A percentile compares a stretch with the other conserved stretches of the same genome.
Conservation (phyloP, 1,139 yeast genomes). For the Pichia inconspicua region DNA sequence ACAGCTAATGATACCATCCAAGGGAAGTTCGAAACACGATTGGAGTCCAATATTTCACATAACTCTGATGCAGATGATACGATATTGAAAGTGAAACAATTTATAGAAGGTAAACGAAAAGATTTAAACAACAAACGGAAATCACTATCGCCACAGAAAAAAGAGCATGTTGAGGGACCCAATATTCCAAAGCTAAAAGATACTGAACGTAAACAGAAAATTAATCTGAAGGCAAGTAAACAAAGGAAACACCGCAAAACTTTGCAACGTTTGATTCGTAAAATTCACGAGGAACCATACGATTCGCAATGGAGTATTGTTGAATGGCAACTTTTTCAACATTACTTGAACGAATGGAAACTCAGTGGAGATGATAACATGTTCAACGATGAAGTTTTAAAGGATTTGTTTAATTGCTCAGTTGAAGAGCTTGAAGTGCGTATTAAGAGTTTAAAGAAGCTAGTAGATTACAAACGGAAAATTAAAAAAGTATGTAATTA, state of each 20-base stretch:
- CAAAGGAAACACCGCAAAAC: slow-evolving; percentile 1
- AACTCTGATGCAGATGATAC: slow-evolving; percentile 8
- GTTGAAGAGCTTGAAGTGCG: slow-evolving; percentile 20
- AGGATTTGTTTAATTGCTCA: slow-evolving; percentile 19
- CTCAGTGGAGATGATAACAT: slow-evolving; percentile 15
- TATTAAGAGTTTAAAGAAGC: slow-evolving; percentile 15
- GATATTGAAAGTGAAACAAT: slow-evolving; percentile 5
- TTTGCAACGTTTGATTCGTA: slow-evolving; percentile 6
- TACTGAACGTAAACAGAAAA: background rate
- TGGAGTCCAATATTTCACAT: background rate
- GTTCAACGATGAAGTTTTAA: slow-evolving; percentile 15
- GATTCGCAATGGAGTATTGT: slow-evolving; percentile 9
- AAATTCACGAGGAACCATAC: slow-evolving; percentile 10
- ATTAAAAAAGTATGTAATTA: background rate
- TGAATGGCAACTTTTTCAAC: slow-evolving; percentile 14
- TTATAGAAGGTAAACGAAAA: slow-evolving; percentile 7
- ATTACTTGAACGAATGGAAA: slow-evolving; percentile 12
- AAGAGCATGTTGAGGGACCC: background rate
- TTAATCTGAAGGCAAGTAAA: background rate
- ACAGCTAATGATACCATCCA: background rate
- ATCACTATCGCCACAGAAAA: background rate
- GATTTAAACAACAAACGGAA: background rate
- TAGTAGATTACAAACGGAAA: background rate
- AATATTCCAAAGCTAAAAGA: background rate
- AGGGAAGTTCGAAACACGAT: background rate